Evolutionary conservation across 75 land plant species (phyloP), one percentile per base, ranked within the genome.

Genomic region (Cupressus sempervirens): DNA sequence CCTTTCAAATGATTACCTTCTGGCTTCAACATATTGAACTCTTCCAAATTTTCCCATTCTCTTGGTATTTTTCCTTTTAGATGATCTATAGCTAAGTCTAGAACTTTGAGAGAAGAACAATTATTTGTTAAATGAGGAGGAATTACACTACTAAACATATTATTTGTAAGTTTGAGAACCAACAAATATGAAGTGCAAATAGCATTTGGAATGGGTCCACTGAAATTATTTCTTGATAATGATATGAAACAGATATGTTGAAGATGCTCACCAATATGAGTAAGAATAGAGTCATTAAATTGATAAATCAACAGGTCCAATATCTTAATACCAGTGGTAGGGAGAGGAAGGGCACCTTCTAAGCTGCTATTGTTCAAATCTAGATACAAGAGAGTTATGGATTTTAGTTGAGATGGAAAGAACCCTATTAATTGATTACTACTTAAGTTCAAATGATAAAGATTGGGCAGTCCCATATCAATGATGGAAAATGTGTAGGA

Each of bases 11-110:
- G 20, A 41, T 77, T 77, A 77, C 45, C 80, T 38, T 41, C 10
- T 0, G n/a, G 70, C 20, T 67, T 67, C 70, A 67, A 67, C n/a
- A 30, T 67, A 23, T 67, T 30, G n/a, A 67, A 0, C n/a, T 4
- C 9, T n/a, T 4, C 2, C 3, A 50, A 0, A 10, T 67, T 67
- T 23, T 84, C 84, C 15, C 84, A 29, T 53, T 87, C 88, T 20
- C 0, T 43, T 2, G 94, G 88, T 2, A 87, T 79, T 38, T 29
- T 40, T 10, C 88, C 86, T 23, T 77, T 15, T 8, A 87, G 76
- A 30, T 23, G 41, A 54, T 87, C 84, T 58, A 34, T 13, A 9
- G 53, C 26, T 9, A 87, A 62, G 26, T 87, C 65, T 15, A 87
- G 83, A 36, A 56, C 73, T 13, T 0, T 13, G 4, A 87, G 82